Percentiles rank a stretch among this genome's conserved stretches.
phyloP scores from a whole-genome alignment of 331 rosid species.

The Spiraea crenata region DNA sequence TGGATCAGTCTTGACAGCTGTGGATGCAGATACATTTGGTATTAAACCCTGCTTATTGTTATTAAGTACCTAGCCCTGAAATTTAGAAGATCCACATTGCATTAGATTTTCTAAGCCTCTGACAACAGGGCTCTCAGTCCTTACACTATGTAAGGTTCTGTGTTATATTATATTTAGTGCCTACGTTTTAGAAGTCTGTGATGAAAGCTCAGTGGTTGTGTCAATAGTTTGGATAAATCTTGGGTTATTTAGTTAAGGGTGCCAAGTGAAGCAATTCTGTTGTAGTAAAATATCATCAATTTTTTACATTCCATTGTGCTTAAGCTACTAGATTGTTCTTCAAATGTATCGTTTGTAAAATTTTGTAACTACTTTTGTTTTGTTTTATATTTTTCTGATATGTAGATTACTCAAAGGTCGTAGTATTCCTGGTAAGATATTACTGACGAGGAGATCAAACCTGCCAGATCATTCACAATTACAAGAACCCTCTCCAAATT shows the following conservation, averaged over 20 bases:
- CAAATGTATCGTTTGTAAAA: background rate
- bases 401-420: slow-evolving; percentile 91
- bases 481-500: slow-evolving; percentile 46
- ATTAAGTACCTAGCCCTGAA: background rate
- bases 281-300: too few relatives aligned
- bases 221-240: background rate
- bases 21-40: background rate
- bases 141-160: background rate
- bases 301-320: too few relatives aligned
- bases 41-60: background rate
- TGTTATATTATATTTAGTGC: background rate
- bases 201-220: background rate
- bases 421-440: slow-evolving; percentile 83
- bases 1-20: background rate
- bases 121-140: background rate
- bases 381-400: slow-evolving; percentile 5
- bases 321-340: background rate
- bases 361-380: background rate
- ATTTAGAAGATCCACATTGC: background rate
- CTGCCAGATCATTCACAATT: slow-evolving; percentile 37
- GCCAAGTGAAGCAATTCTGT: too few relatives aligned
- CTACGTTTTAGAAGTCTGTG: background rate
- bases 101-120: background rate
- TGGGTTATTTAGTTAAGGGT: background rate
- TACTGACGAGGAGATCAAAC: slow-evolving; percentile 64